Evolutionary conservation across 805 yeast species (phyloP).

Genomic region (Hanseniaspora lachancei): DNA sequence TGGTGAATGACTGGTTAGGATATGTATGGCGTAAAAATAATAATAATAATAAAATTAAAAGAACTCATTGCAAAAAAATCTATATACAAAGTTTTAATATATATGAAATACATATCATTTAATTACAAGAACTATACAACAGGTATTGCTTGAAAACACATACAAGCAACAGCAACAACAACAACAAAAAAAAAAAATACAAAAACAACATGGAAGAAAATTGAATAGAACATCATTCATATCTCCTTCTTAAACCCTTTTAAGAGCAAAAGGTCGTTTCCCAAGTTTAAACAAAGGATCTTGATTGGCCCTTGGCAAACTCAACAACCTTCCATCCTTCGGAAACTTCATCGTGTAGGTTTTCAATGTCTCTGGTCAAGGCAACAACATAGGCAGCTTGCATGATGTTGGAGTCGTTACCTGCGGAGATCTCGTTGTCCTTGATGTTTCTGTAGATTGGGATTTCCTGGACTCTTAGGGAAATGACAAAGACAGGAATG

Average conservation of each 20-base stretch:
- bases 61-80: not conserved
- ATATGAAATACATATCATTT: not conserved
- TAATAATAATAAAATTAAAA: not conserved
- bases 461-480: constrained; percentile 94
- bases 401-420: constrained; percentile 83
- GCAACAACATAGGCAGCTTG: constrained; percentile 95
- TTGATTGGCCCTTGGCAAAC: constrained; percentile 84
- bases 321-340: constrained; percentile 96
- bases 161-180: not conserved
- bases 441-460: constrained; percentile 77
- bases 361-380: constrained; percentile 82
- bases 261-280: not conserved
- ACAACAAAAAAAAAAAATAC: not conserved
- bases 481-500: constrained; percentile 80
- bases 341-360: constrained; percentile 76
- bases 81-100: not conserved
- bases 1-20: too few species aligned
- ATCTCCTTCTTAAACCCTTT: not conserved
- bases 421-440: constrained; percentile 91
- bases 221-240: too few species aligned
- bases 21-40: too few species aligned
- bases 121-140: too few species aligned
- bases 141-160: too few species aligned
- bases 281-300: constrained; percentile 64
- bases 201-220: not conserved